Percentiles rank a stretch among this genome's conserved stretches.
These are phyloP conservation scores for Xanthoconium purpureum DNA, from an alignment of 768 basidiomycete species.

Conservation along the genomic window DNA sequence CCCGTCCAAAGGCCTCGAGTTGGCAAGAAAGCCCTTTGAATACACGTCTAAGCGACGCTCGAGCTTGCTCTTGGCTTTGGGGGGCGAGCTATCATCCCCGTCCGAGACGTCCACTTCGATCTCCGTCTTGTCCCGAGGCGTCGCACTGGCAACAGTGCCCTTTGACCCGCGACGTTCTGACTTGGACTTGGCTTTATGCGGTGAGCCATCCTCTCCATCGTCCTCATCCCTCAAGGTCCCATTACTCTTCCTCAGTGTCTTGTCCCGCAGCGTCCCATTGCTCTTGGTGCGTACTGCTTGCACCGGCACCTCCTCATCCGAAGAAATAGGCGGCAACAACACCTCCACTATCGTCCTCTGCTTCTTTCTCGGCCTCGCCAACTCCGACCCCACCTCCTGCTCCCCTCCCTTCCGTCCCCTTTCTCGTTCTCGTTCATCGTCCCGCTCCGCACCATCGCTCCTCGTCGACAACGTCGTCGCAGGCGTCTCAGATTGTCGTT, in stretches of 20 bases:
- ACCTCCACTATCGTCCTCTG: conserved; percentile 10
- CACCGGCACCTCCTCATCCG: conserved; percentile 7
- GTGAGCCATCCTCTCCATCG: too few relatives aligned
- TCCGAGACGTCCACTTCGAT: background rate
- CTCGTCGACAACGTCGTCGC: background rate
- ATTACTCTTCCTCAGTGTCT: background rate
- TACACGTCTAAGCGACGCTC: background rate
- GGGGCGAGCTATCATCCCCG: background rate
- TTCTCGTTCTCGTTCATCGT: background rate
- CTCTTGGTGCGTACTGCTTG: background rate
- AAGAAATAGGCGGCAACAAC: conserved; percentile 9
- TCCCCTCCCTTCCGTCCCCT: too few relatives aligned
- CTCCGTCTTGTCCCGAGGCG: too few relatives aligned
- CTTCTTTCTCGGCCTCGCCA: conserved; percentile 19
- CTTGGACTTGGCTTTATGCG: too few relatives aligned
- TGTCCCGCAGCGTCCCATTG: background rate
- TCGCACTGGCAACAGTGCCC: too few relatives aligned
- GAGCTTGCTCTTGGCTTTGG: conserved; percentile 2
- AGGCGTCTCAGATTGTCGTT: background rate
- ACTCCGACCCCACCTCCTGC: background rate
- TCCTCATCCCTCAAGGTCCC: background rate
- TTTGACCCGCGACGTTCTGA: too few relatives aligned
- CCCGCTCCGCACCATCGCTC: background rate
- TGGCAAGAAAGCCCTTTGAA: background rate
- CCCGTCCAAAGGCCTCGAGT: background rate